A percentile compares a stretch with the other conserved stretches of the same genome.
These are phyloP conservation scores for Phytopythium helicoides DNA, from an alignment of 352 stramenopile genomes.

Conservation along the genomic window DNA sequence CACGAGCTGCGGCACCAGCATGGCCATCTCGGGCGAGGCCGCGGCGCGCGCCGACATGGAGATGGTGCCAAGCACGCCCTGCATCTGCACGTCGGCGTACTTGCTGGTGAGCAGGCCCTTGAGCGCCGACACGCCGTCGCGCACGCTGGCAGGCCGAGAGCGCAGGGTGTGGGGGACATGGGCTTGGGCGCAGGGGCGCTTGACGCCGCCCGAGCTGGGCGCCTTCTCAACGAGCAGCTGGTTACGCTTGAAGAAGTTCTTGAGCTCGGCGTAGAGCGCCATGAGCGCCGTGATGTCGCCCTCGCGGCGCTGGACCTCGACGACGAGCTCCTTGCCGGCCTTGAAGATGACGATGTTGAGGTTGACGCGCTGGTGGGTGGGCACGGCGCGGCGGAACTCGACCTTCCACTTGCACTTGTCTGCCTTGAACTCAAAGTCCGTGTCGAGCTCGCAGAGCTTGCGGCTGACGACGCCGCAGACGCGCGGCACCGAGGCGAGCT, in stretches of 20 bases:
- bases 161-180: conserved; percentile 27
- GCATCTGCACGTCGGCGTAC: conserved; percentile 75
- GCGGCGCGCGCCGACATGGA: conserved; percentile 69
- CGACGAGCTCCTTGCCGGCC: conserved; percentile 64
- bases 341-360: conserved; percentile 84
- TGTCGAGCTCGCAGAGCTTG: conserved; percentile 83
- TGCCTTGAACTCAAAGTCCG: conserved; percentile 81
- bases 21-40: conserved; percentile 55
- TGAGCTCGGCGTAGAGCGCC: conserved; percentile 75
- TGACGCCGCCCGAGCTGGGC: conserved; percentile 34
- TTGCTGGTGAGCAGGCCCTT: conserved; percentile 77
- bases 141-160: conserved; percentile 45
- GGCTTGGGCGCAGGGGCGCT: conserved; percentile 69
- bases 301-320: conserved; percentile 74
- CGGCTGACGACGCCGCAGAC: conserved; percentile 73
- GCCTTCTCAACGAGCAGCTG: conserved; percentile 69
- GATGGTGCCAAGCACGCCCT: conserved; percentile 77
- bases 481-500: conserved; percentile 67
- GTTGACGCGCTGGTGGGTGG: conserved; percentile 50
- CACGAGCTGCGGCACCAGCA: conserved; percentile 69
- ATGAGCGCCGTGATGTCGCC: conserved; percentile 83
- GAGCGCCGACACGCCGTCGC: conserved; percentile 57
- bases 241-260: conserved; percentile 70
- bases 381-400: conserved; percentile 54
- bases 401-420: conserved; percentile 91